Percentiles rank a stretch among this genome's conserved stretches.
Evolutionary conservation across 768 basidiomycete genomes (phyloP).

Genomic region (Trametes gibbosa): DNA sequence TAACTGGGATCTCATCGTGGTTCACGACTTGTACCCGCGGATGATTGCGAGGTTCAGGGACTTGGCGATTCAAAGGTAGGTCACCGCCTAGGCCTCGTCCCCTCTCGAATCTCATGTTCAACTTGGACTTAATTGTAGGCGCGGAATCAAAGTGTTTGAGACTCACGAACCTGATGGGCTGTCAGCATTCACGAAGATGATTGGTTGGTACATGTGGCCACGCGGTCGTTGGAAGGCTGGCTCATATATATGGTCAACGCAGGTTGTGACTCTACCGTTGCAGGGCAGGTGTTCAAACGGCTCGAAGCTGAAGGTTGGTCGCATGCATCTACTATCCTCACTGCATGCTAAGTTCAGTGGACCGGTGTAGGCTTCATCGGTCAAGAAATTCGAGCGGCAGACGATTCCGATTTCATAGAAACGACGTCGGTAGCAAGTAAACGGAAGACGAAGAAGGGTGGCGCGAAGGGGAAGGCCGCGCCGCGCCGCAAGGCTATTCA

Average conservation of each 20-base stretch:
- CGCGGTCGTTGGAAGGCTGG: background rate
- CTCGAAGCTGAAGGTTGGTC: slow-evolving; percentile 66
- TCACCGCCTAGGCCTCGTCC: background rate
- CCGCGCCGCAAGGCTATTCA: slow-evolving; percentile 49
- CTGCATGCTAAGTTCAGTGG: background rate
- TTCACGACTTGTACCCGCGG: slow-evolving; percentile 49
- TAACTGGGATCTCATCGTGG: slow-evolving; percentile 68
- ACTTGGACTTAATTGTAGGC: slow-evolving; percentile 35
- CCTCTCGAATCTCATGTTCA: background rate
- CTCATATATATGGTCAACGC: background rate
- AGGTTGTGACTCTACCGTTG: slow-evolving; percentile 55
- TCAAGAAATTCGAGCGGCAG: slow-evolving; percentile 45
- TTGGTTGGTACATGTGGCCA: slow-evolving; percentile 42
- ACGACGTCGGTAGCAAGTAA: slow-evolving; percentile 38
- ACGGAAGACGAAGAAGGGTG: slow-evolving; percentile 33
- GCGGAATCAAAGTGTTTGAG: slow-evolving; percentile 71
- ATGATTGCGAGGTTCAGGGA: slow-evolving; percentile 67
- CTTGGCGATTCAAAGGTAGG: slow-evolving; percentile 67
- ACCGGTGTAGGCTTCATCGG: slow-evolving; percentile 54
- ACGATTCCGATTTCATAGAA: slow-evolving; percentile 49
- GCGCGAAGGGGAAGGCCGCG: slow-evolving; percentile 41
- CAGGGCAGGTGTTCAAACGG: slow-evolving; percentile 62
- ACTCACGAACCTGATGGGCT: slow-evolving; percentile 38
- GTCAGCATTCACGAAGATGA: slow-evolving; percentile 55
- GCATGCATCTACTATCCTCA: background rate